These are phyloP conservation scores for Fusarium sacchari DNA, from an alignment of 2,329 filamentous ascomycete genomes.

Conservation along the genomic window DNA sequence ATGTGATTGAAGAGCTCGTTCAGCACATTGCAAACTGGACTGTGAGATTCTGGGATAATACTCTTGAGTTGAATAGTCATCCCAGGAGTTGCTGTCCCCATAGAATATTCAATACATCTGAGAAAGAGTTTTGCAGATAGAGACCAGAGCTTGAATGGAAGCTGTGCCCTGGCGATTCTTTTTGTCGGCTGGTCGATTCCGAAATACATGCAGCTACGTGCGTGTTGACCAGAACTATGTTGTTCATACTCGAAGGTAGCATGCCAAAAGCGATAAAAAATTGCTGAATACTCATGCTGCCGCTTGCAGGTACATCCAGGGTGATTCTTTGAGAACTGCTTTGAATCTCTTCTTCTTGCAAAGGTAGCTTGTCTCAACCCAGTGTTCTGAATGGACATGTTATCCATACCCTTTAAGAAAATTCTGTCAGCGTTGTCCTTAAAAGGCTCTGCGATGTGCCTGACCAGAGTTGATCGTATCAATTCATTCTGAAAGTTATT, in stretches of 20 bases:
- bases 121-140: background rate
- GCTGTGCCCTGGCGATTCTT: background rate
- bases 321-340: rapidly evolving
- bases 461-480: rapidly evolving
- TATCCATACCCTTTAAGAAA: rapidly evolving
- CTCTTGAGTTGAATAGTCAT: background rate
- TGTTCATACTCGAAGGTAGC: background rate
- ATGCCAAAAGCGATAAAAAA: rapidly evolving
- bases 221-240: background rate
- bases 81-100: background rate
- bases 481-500: background rate
- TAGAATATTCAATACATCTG: background rate
- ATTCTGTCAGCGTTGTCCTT: rapidly evolving
- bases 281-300: rapidly evolving
- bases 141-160: background rate
- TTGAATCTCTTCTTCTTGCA: rapidly evolving
- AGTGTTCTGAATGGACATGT: background rate
- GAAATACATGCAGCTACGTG: background rate
- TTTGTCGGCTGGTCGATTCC: background rate
- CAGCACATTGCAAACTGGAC: background rate
- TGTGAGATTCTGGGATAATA: rapidly evolving
- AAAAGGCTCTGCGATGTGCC: rapidly evolving
- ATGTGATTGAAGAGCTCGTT: rapidly evolving
- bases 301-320: rapidly evolving
- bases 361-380: rapidly evolving